These are phyloP conservation scores for Hymenoscyphus albidus DNA, from an alignment of 2,329 filamentous ascomycete genomes.

Conservation along the genomic window DNA sequence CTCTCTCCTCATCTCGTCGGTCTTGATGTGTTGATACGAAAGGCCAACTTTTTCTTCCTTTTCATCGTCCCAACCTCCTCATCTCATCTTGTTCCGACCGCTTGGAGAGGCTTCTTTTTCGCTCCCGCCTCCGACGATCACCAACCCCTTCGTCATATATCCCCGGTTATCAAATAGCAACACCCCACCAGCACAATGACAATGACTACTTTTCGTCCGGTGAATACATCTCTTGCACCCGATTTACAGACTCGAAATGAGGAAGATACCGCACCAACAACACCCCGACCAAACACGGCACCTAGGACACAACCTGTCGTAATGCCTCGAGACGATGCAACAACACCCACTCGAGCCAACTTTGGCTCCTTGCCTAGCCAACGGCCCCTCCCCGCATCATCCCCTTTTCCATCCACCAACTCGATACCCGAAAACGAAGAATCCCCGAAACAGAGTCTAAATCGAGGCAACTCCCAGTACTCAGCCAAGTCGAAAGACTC, in stretches of 20 bases:
- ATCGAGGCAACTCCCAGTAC: conserved; percentile 56
- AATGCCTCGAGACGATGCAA: conserved; percentile 45
- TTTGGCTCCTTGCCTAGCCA: conserved; percentile 48
- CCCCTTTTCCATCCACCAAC: conserved; percentile 47
- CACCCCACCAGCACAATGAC: conserved; percentile 22
- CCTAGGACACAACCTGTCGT: conserved; percentile 41
- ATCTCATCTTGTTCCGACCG: conserved; percentile 15
- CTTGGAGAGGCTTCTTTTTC: conserved; percentile 16
- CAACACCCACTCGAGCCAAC: conserved; percentile 61
- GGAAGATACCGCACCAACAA: conserved; percentile 54
- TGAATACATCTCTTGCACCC: conserved; percentile 52
- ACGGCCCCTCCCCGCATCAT: conserved; percentile 48
- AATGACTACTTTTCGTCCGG: conserved; percentile 58
- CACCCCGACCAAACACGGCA: conserved; percentile 43
- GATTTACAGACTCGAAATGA: conserved; percentile 36
- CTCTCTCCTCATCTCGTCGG: conserved; percentile 20
- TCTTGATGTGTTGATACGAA: conserved; percentile 26
- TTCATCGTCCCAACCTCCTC: conserved; percentile 21
- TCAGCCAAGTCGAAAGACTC: conserved; percentile 59
- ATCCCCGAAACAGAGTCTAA: conserved; percentile 42
- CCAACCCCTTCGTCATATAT: conserved; percentile 28
- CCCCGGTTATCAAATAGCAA: conserved; percentile 5
- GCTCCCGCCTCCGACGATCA: conserved; percentile 16
- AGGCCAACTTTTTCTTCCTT: conserved; percentile 7
- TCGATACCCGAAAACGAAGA: conserved; percentile 45